Evolutionary conservation across 2,329 filamentous ascomycete species (phyloP).

Genomic region (Exophiala mesophila): DNA sequence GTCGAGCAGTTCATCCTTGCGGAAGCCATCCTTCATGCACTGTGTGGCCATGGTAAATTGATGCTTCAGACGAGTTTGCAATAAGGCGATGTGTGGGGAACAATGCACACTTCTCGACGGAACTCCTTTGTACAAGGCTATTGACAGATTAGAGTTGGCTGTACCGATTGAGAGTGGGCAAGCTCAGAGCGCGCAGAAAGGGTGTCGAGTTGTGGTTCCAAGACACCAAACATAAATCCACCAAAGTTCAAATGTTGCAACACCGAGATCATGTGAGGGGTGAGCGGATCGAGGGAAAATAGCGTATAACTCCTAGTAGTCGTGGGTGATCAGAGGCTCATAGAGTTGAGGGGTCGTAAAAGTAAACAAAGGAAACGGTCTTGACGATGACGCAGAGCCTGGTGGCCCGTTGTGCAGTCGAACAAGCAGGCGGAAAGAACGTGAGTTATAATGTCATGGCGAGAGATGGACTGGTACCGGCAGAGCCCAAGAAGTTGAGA

Average conservation of each 20-base stretch:
- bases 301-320: constrained; percentile 25
- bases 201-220: constrained; percentile 18
- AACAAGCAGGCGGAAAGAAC: constrained; percentile 24
- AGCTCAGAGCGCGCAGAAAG: constrained; percentile 12
- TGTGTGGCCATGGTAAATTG: constrained; percentile 58
- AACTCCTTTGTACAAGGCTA: constrained; percentile 24
- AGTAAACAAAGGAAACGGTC: constrained; percentile 23
- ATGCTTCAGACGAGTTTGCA: neutral
- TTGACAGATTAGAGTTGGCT: constrained; percentile 20
- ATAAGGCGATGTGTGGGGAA: neutral
- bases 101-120: constrained; percentile 2
- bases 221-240: constrained; percentile 25
- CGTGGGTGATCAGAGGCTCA: constrained; percentile 27
- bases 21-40: constrained; percentile 79
- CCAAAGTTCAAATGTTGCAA: constrained; percentile 19
- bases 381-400: constrained; percentile 26
- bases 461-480: constrained; percentile 19
- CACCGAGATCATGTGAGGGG: constrained; percentile 22
- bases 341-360: constrained; percentile 25
- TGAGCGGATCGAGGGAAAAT: constrained; percentile 13
- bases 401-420: constrained; percentile 26
- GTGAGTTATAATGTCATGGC: constrained; percentile 25
- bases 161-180: constrained; percentile 12
- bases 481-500: constrained; percentile 15
- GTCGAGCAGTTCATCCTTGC: constrained; percentile 72